Percentiles rank a stretch among this genome's conserved stretches.
phyloP scores from a whole-genome alignment of 2,329 filamentous ascomycete genomes.

The Penicillium rolfsii region DNA sequence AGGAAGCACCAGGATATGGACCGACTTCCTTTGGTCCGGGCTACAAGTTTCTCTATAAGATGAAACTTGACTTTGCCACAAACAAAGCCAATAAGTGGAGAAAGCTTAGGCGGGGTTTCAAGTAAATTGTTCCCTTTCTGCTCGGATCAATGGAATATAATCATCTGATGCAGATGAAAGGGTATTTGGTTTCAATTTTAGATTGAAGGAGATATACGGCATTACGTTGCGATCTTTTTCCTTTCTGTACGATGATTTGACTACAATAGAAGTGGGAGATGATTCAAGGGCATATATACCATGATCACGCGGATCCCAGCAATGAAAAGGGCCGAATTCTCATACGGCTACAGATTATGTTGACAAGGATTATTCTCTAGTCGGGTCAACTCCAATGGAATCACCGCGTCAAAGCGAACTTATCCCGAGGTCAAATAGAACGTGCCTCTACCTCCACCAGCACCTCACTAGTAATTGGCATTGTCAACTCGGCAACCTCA shows the following conservation, averaged over 20 bases:
- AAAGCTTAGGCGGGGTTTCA: neutral
- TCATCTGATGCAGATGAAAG: neutral
- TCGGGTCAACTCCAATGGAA: slow-evolving; percentile 47
- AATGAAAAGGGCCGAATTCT: neutral
- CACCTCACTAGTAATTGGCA: slow-evolving; percentile 61
- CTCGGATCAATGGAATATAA: neutral
- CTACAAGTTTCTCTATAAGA: neutral
- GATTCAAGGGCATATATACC: too few species aligned
- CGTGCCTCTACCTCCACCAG: slow-evolving; percentile 73
- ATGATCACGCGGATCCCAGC: too few species aligned
- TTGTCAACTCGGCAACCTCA: slow-evolving; percentile 61
- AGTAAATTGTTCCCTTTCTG: neutral
- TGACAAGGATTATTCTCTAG: too few species aligned
- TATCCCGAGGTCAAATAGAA: slow-evolving; percentile 60
- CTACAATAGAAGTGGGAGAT: too few species aligned
- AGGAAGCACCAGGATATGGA: neutral
- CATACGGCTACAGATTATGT: neutral
- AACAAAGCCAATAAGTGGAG: neutral
- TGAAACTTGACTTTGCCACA: neutral
- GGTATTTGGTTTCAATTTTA: neutral
- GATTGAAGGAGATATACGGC: neutral
- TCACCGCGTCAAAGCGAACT: slow-evolving; percentile 56
- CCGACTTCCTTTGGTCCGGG: neutral
- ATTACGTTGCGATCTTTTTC: neutral
- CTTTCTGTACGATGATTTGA: neutral